Evolutionary conservation across 495 filamentous ascomycete species (phyloP).

Genomic region (Hypoxylon crocopeplum): DNA sequence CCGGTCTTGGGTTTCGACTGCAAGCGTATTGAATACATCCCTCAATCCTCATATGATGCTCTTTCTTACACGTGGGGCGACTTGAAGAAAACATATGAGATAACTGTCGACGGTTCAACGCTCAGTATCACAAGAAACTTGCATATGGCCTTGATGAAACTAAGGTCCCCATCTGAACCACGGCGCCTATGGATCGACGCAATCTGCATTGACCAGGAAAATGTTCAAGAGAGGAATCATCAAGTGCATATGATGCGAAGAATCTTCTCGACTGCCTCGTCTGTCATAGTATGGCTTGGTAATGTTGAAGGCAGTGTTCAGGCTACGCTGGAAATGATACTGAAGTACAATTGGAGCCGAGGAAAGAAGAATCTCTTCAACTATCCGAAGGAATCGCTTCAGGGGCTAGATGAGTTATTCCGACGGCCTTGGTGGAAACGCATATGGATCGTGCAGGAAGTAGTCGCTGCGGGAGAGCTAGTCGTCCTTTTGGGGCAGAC

Average conservation of each 20-base stretch:
- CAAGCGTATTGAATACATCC: slow-evolving; percentile 2
- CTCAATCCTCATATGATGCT: slow-evolving; percentile 13
- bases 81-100: slow-evolving; percentile 18
- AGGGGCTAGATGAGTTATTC: slow-evolving; percentile 9
- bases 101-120: slow-evolving; percentile 11
- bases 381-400: slow-evolving; percentile 6
- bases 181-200: slow-evolving; percentile 25
- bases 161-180: slow-evolving; percentile 5
- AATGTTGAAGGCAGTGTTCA: background rate
- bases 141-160: slow-evolving; percentile 5
- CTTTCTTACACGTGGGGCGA: slow-evolving; percentile 39
- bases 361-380: slow-evolving; percentile 16
- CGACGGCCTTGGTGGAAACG: slow-evolving; percentile 18
- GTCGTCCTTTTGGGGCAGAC: slow-evolving; percentile 9
- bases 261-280: slow-evolving; percentile 15
- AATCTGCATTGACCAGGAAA: slow-evolving; percentile 25
- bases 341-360: slow-evolving; percentile 18
- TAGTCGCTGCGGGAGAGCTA: slow-evolving; percentile 4
- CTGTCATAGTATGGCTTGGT: slow-evolving; percentile 18
- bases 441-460: slow-evolving; percentile 24
- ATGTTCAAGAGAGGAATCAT: slow-evolving; percentile 20
- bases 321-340: slow-evolving; percentile 11
- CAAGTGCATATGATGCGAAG: slow-evolving; percentile 27
- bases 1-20: slow-evolving; percentile 11
- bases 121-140: slow-evolving; percentile 28